Percentiles rank a stretch among this genome's conserved stretches.
Conservation (phyloP, 106 monocot species). For the Platanthera zijinensis region DNA sequence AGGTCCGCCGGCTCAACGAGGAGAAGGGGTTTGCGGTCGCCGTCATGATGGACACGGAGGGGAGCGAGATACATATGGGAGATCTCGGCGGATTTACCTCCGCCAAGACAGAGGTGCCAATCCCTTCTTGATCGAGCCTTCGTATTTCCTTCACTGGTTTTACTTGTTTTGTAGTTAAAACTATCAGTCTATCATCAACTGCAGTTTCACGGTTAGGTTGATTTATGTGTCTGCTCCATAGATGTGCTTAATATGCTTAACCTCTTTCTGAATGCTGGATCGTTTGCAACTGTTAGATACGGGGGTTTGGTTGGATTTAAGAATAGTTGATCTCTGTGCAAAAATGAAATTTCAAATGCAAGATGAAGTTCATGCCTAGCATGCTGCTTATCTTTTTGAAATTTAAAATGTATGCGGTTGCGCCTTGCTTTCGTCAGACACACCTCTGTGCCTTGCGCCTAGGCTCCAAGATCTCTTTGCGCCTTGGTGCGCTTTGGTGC, state of each 20-base stretch:
- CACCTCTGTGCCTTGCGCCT: no score
- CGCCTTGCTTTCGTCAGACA: no score
- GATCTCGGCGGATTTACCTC: constrained; percentile 53
- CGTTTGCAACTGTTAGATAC: neutral
- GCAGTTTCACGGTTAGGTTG: no score
- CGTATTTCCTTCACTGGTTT: neutral
- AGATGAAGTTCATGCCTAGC: neutral
- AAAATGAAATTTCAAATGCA: neutral
- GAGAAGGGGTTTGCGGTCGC: constrained; percentile 91
- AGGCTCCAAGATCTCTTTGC: no score
- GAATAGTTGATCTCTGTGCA: neutral
- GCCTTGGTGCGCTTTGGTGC: no score
- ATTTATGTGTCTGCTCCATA: no score
- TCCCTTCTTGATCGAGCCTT: no score
- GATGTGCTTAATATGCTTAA: neutral
- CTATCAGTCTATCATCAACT: no score
- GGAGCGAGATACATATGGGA: constrained; percentile 85
- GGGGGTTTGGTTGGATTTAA: neutral
- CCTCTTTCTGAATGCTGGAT: neutral
- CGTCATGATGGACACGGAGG: constrained; percentile 87
- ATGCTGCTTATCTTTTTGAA: no score
- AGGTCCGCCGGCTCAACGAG: constrained; percentile 75
- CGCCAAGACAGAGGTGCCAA: constrained; percentile 58
- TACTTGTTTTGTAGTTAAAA: neutral
- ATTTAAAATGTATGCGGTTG: no score